Evolutionary conservation across 164 flowering plant species (phyloP).

Genomic region (Sextonia rubra): DNA sequence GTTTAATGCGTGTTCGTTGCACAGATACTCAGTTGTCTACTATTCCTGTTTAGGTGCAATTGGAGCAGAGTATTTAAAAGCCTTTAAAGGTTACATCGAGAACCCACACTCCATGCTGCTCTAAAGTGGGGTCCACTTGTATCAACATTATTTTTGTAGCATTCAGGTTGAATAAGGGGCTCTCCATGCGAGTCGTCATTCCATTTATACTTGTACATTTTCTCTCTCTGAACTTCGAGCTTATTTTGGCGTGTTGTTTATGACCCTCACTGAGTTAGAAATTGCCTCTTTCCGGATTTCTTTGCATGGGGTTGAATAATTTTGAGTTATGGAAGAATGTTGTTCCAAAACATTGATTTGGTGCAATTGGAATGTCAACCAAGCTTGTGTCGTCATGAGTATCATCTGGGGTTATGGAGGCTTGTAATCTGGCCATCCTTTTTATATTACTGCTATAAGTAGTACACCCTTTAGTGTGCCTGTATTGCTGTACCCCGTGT

Average conservation of each 20-base stretch:
- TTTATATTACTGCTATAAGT: no score
- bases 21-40: not conserved
- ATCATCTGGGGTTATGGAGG: no score
- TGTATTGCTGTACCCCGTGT: no score
- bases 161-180: constrained; percentile 16
- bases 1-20: no score
- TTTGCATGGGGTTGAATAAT: not conserved
- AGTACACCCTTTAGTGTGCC: no score
- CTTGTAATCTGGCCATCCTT: no score
- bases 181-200: not conserved
- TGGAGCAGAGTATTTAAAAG: constrained; percentile 92
- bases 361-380: no score
- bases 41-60: constrained; percentile 58
- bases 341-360: no score
- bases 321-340: no score
- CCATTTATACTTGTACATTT: not conserved
- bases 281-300: not conserved
- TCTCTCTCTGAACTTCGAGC: not conserved
- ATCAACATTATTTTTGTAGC: constrained; percentile 7
- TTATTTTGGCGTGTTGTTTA: not conserved
- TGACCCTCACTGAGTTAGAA: not conserved
- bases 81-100: constrained; percentile 91
- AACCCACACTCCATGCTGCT: constrained; percentile 87
- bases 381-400: no score
- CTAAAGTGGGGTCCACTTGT: constrained; percentile 20